Evolutionary conservation across 208 protist genomes (phyloP).

Genomic region (Wallacemonas sp.): DNA sequence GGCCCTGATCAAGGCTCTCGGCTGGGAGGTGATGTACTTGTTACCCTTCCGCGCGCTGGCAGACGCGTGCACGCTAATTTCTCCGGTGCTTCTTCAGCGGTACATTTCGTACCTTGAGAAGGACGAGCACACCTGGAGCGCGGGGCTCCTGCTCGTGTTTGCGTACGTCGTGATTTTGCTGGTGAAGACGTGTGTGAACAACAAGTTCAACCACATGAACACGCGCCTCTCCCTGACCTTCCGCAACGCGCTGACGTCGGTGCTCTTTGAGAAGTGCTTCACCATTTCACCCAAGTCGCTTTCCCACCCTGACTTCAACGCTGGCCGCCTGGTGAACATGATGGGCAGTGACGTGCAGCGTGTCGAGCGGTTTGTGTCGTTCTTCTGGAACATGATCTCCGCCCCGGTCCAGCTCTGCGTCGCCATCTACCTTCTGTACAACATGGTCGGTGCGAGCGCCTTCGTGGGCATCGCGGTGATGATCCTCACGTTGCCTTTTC

Average conservation of each 20-base stretch:
- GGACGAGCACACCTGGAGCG: constrained; percentile 18
- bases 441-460: constrained; percentile 52
- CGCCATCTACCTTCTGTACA: constrained; percentile 45
- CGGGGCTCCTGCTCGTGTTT: constrained; percentile 33
- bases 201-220: constrained; percentile 59
- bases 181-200: constrained; percentile 37
- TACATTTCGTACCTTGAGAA: constrained; percentile 34
- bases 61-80: constrained; percentile 44
- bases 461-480: constrained; percentile 69
- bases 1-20: constrained; percentile 41
- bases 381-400: constrained; percentile 59
- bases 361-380: constrained; percentile 41
- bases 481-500: constrained; percentile 58
- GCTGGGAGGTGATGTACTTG: constrained; percentile 32
- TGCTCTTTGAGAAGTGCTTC: constrained; percentile 84
- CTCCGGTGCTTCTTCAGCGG: constrained; percentile 53
- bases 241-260: constrained; percentile 51
- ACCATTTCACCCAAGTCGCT: constrained; percentile 38
- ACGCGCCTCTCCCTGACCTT: constrained; percentile 39
- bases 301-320: constrained; percentile 65
- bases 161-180: constrained; percentile 31
- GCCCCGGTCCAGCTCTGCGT: constrained; percentile 63
- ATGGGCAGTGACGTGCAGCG: constrained; percentile 71
- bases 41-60: constrained; percentile 46
- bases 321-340: constrained; percentile 89